Evolutionary conservation across 2,329 filamentous ascomycete species (phyloP), one percentile per base, ranked within the genome.

Genomic region (Elsinoe ampelina): DNA sequence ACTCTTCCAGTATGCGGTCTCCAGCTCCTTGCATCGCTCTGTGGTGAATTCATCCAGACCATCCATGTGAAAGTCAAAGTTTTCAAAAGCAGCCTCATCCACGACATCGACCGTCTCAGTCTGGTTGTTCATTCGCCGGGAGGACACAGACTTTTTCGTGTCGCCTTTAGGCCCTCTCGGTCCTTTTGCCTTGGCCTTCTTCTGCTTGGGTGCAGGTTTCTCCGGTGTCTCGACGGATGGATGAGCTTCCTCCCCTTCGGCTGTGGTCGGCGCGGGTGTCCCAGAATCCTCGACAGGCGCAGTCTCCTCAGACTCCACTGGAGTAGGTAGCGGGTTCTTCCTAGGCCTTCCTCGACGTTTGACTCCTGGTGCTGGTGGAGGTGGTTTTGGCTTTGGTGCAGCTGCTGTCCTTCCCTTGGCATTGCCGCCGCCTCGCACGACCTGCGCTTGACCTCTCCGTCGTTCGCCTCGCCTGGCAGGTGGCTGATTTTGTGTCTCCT

Each of bases 1-100:
- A 0, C 89, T 95, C 73, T 95, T 96, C 93, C 93, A 98, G 73
- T 98, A 98, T 42, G 85, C 86, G 55, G 89, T 86, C 71, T 98
- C 93, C 5, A 98, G 79, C 68, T 98, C 93, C 63, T 95, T 89
- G 68, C 93, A 97, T 59, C 95, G 82, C 70, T 97, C 92, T 0
- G 86, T 80, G 0, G 90, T 95, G 68, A 87, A 98, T 55, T 97
- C 89, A 5, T 91, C 87, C 32, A 89, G 80, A 62, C 81, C 78
- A 47, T 92, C 84, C 72, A 96, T 86, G 50, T 82, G 84, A 69
- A 97, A 97, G 68, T 97, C 87, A 68, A 95, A 98, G 62, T 86
- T 81, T 65, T 87, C 85, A 73, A 96, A 98, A 0, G 88, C 87
- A 60, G 86, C 86, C 70, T 97, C 92, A 63, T 98, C 92, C 59